A percentile compares a stretch with the other conserved stretches of the same genome.
These are phyloP conservation scores for Corylus americana DNA, from an alignment of 306 rosid species.

Conservation along the genomic window DNA sequence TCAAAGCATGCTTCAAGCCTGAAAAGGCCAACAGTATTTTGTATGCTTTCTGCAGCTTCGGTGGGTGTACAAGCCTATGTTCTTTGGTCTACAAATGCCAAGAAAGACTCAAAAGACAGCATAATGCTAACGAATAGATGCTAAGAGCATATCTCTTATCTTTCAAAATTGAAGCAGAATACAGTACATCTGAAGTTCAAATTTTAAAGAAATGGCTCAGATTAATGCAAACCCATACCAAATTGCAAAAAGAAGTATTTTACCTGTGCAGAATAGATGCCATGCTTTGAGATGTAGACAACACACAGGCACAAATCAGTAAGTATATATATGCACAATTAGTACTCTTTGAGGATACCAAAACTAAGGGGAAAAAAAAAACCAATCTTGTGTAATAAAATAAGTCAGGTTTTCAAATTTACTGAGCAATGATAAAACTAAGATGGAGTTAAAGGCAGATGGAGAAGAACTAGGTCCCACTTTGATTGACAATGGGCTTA, in stretches of 20 bases:
- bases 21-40: constrained; percentile 87
- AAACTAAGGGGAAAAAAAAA: no score
- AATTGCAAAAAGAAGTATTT: neutral
- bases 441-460: neutral
- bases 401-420: no score
- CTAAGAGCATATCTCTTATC: neutral
- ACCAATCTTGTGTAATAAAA: no score
- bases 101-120: constrained; percentile 32
- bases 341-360: neutral
- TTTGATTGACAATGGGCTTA: no score
- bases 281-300: constrained; percentile 1
- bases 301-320: neutral
- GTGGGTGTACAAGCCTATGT: constrained; percentile 57
- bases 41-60: constrained; percentile 48
- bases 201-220: neutral
- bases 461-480: neutral
- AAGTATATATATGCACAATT: neutral
- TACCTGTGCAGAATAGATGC: neutral
- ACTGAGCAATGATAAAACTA: no score
- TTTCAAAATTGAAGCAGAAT: constrained; percentile 17
- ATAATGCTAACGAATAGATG: constrained; percentile 12
- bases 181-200: constrained; percentile 1
- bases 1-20: constrained; percentile 85
- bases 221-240: neutral
- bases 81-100: constrained; percentile 72